Conservation (phyloP, 192 early-diverging fungal genomes). For the Coemansia sp. region DNA sequence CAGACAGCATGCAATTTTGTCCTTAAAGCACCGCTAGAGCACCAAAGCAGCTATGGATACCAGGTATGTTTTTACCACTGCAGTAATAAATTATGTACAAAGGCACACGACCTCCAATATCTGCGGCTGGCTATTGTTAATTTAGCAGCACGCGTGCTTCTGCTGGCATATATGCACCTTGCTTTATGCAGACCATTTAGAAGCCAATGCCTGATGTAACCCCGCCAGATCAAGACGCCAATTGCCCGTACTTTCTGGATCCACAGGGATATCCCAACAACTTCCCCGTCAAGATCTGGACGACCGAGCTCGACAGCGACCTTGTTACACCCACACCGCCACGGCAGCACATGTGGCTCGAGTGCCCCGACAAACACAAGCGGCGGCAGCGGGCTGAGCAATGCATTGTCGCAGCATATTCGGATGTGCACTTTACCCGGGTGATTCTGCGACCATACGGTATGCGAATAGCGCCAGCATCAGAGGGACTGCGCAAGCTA, state of each 20-base stretch:
- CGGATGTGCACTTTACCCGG: conserved; percentile 34
- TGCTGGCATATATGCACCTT: background rate
- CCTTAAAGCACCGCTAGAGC: background rate
- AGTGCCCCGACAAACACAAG: conserved; percentile 8
- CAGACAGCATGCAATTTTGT: conserved; percentile 29
- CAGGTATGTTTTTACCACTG: conserved; percentile 10
- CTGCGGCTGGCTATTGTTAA: background rate
- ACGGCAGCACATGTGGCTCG: conserved; percentile 25
- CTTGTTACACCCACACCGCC: conserved; percentile 14
- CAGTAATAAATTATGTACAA: background rate
- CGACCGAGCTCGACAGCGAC: conserved; percentile 22
- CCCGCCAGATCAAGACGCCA: conserved; percentile 4
- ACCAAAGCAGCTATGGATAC: background rate
- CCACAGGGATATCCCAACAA: conserved; percentile 28
- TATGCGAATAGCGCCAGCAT: conserved; percentile 20
- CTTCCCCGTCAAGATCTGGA: conserved; percentile 36
- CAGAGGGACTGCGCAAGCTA: conserved; percentile 17
- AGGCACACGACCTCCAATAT: background rate
- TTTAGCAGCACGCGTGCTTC: background rate
- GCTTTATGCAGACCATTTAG: conserved; percentile 3
- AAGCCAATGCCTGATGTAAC: conserved; percentile 16
- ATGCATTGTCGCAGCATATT: conserved; percentile 24
- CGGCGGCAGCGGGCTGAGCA: conserved; percentile 14
- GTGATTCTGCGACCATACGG: conserved; percentile 31
- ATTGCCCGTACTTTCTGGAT: conserved; percentile 20